These are phyloP conservation scores for Leccinum uliginosum DNA, from an alignment of 768 basidiomycete genomes.

Conservation along the genomic window DNA sequence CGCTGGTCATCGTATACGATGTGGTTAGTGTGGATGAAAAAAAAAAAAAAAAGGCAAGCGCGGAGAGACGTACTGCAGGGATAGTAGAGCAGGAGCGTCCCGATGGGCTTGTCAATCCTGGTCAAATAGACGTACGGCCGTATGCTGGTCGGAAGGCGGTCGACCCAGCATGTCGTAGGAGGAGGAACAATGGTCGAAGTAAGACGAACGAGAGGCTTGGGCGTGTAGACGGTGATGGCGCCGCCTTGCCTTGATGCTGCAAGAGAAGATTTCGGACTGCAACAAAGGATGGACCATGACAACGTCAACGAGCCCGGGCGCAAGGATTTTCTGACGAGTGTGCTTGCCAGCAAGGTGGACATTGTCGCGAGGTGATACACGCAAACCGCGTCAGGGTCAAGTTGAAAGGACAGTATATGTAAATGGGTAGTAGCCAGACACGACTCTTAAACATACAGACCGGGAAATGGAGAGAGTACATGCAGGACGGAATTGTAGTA, in stretches of 20 bases:
- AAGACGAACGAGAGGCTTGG: constrained; percentile 11
- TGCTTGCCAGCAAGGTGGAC: constrained; percentile 5
- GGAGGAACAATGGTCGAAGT: constrained; percentile 17
- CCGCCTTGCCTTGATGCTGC: background rate
- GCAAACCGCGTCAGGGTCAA: background rate
- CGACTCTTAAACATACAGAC: constrained; percentile 18
- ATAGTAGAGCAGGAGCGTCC: constrained; percentile 85
- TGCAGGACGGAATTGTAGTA: constrained; percentile 23
- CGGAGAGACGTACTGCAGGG: constrained; percentile 72
- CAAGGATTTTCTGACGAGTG: constrained; percentile 1
- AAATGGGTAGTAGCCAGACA: constrained; percentile 9
- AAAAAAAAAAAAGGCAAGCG: background rate
- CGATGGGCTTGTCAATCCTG: constrained; percentile 94
- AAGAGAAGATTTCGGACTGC: background rate
- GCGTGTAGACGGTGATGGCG: background rate
- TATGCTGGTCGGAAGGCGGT: constrained; percentile 51
- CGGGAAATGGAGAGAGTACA: constrained; percentile 20
- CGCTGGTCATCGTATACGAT: constrained; percentile 46
- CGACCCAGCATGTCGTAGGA: constrained; percentile 54
- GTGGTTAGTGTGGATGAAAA: background rate
- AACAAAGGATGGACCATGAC: background rate
- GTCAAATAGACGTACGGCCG: constrained; percentile 84
- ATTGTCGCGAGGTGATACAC: constrained; percentile 8
- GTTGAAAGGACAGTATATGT: background rate
- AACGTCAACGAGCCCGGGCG: background rate